A percentile compares a stretch with the other conserved stretches of the same genome.
These are phyloP conservation scores for Saxophila tyrrhenica DNA, from an alignment of 495 filamentous ascomycete species.

Conservation along the genomic window DNA sequence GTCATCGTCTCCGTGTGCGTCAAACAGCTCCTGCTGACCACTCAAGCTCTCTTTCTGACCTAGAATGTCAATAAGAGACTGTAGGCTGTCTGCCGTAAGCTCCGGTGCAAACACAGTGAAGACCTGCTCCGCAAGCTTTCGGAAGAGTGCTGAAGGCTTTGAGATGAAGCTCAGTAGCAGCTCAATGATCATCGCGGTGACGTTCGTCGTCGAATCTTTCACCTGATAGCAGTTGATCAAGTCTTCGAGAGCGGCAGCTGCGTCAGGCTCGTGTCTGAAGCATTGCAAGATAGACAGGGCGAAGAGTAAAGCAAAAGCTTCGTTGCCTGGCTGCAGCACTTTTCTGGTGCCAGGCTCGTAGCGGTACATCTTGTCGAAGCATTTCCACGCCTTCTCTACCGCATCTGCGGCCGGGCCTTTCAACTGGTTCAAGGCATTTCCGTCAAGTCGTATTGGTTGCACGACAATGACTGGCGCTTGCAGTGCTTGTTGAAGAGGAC, in stretches of 20 bases:
- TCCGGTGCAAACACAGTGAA: slow-evolving; percentile 66
- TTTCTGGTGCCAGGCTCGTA: no score
- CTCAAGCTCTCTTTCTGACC: slow-evolving; percentile 66
- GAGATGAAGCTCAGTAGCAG: slow-evolving; percentile 79
- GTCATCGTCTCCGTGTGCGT: slow-evolving; percentile 59
- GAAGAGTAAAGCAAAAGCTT: slow-evolving; percentile 71
- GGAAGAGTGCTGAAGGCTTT: slow-evolving; percentile 71
- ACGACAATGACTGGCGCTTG: neutral
- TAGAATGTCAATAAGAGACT: slow-evolving; percentile 53
- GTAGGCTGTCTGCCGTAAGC: slow-evolving; percentile 59
- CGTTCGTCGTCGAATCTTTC: slow-evolving; percentile 43
- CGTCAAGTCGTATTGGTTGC: neutral
- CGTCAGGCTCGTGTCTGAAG: slow-evolving; percentile 80
- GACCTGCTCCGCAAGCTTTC: slow-evolving; percentile 76
- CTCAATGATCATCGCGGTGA: slow-evolving; percentile 69
- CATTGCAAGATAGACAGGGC: slow-evolving; percentile 77
- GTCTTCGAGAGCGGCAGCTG: slow-evolving; percentile 62
- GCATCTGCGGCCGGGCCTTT: slow-evolving; percentile 15
- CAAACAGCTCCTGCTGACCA: slow-evolving; percentile 80
- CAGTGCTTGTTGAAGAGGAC: neutral
- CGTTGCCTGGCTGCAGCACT: slow-evolving; percentile 25
- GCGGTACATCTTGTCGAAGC: neutral
- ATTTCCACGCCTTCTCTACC: slow-evolving; percentile 18
- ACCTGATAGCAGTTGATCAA: slow-evolving; percentile 60
- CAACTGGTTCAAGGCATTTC: neutral